Conservation (phyloP, 805 yeast genomes). For the Yamadazyma phyllophila region DNA sequence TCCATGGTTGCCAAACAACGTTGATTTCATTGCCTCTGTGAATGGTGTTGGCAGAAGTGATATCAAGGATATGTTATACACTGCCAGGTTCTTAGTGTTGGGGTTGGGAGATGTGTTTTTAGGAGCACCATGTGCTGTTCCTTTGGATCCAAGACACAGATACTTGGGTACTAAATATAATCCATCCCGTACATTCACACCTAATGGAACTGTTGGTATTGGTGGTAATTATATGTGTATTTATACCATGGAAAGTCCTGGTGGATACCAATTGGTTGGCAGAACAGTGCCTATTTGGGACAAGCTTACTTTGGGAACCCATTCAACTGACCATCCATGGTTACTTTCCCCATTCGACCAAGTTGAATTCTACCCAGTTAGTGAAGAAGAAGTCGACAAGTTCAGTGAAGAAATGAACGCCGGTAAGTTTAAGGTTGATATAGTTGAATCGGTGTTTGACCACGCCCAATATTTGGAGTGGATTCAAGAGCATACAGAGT, state of each 20-base stretch:
- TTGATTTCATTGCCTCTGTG: slow-evolving; percentile 88
- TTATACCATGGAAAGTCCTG: slow-evolving; percentile 97
- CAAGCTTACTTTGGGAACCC: slow-evolving; percentile 74
- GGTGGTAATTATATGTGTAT: slow-evolving; percentile 99
- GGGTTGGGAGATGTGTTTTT: slow-evolving; percentile 97
- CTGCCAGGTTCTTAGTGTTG: slow-evolving; percentile 86
- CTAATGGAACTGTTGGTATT: slow-evolving; percentile 95
- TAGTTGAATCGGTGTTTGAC: slow-evolving; percentile 77
- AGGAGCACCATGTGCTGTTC: slow-evolving; percentile 99
- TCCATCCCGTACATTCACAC: slow-evolving; percentile 94
- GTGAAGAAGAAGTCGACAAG: slow-evolving; percentile 76
- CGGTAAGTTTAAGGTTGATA: slow-evolving; percentile 75
- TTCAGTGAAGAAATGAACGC: slow-evolving; percentile 71
- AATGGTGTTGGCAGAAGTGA: slow-evolving; percentile 76
- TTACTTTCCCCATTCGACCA: slow-evolving; percentile 89
- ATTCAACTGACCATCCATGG: slow-evolving; percentile 71
- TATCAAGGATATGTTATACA: slow-evolving; percentile 80
- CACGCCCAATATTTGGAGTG: slow-evolving; percentile 75
- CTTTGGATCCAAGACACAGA: slow-evolving; percentile 94
- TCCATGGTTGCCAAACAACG: slow-evolving; percentile 98
- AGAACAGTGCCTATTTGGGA: slow-evolving; percentile 99
- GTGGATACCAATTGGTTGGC: slow-evolving; percentile 96
- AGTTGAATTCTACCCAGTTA: slow-evolving; percentile 89
- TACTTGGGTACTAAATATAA: slow-evolving; percentile 91
- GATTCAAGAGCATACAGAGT: slow-evolving; percentile 68